Evolutionary conservation across 371 early-diverging fungal genomes (phyloP).

Genomic region (Blakeslea trispora): DNA sequence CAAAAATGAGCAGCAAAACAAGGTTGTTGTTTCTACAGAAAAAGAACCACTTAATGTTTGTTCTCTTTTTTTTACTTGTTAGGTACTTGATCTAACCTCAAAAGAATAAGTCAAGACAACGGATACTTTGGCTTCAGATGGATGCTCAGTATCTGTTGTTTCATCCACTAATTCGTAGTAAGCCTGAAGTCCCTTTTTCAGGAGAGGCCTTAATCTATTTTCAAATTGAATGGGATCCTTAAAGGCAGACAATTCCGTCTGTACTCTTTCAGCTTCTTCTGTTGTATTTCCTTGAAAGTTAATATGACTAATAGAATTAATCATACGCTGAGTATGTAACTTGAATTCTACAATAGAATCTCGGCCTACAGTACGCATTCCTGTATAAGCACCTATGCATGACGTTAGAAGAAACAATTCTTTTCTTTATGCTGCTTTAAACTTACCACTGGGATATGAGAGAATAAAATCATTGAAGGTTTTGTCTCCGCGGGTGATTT

Average conservation of each 20-base stretch:
- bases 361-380: constrained; percentile 49
- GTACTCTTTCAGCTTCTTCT: constrained; percentile 26
- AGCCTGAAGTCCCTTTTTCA: constrained; percentile 40
- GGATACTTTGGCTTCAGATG: constrained; percentile 42
- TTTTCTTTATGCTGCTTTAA: not conserved
- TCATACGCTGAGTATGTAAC: constrained; percentile 52
- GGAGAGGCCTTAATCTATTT: constrained; percentile 39
- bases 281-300: constrained; percentile 26
- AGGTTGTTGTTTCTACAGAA: constrained; percentile 31
- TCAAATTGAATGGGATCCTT: constrained; percentile 35
- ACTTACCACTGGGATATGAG: constrained; percentile 42
- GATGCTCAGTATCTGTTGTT: constrained; percentile 14
- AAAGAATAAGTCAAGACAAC: constrained; percentile 44
- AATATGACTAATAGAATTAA: constrained; percentile 48
- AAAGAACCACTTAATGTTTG: not conserved
- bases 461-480: constrained; percentile 39
- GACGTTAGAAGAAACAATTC: not conserved
- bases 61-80: not conserved
- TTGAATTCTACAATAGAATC: constrained; percentile 49
- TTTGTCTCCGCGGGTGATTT: constrained; percentile 4
- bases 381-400: constrained; percentile 53
- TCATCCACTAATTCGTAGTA: constrained; percentile 41
- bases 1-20: constrained; percentile 52
- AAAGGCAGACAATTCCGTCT: constrained; percentile 31
- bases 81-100: constrained; percentile 29